A percentile compares a stretch with the other conserved stretches of the same genome.
Conservation (phyloP, 2,329 filamentous ascomycete genomes). For the Pseudocercospora fuligena region DNA sequence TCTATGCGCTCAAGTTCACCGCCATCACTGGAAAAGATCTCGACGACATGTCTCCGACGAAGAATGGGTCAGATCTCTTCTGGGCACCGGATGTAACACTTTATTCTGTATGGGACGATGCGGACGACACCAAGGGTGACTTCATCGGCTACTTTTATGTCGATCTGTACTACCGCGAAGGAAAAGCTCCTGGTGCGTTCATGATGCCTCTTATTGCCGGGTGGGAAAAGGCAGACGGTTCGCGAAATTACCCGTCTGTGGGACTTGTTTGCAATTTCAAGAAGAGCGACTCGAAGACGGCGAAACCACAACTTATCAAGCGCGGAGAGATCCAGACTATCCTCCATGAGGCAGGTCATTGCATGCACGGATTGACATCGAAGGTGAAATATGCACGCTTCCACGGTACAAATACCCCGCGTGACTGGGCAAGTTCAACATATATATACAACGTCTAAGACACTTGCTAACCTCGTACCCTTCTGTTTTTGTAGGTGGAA, state of each 20-base stretch:
- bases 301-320: conserved; percentile 9
- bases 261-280: conserved; percentile 7
- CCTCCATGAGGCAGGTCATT: conserved; percentile 20
- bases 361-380: conserved; percentile 13
- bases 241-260: conserved; percentile 8
- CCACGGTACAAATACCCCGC: neutral
- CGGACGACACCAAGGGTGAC: neutral
- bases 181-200: conserved; percentile 9
- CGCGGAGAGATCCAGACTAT: neutral
- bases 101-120: conserved; percentile 19
- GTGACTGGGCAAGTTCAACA: conserved; percentile 2
- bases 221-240: conserved; percentile 11
- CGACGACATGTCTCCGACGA: conserved; percentile 54
- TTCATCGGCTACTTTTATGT: conserved; percentile 15
- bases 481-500: neutral
- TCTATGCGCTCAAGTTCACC: conserved; percentile 13
- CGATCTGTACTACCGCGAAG: conserved; percentile 6
- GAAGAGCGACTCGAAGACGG: neutral
- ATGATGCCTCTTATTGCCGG: neutral
- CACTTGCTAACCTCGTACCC: no score
- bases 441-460: no score
- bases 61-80: conserved; percentile 17
- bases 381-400: conserved; percentile 6
- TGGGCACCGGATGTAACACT: conserved; percentile 14
- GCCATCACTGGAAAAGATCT: conserved; percentile 57